These are phyloP conservation scores for Ophiostoma perfectum DNA, from an alignment of 2,329 filamentous ascomycete species.

Conservation along the genomic window DNA sequence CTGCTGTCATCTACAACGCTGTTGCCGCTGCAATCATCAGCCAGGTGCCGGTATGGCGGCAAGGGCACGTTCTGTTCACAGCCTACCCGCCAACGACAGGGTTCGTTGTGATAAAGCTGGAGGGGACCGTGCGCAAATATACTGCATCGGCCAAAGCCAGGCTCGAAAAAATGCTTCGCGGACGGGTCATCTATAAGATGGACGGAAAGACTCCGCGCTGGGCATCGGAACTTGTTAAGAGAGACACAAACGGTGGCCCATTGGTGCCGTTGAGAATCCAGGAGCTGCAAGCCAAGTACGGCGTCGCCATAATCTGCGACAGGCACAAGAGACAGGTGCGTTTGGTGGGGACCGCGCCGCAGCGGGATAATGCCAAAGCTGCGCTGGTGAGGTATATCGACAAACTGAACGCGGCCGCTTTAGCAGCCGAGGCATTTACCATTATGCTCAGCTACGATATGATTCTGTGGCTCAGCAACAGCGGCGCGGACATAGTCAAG, in stretches of 20 bases:
- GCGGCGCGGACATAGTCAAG: too few relatives aligned
- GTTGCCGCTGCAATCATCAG: slow-evolving; percentile 20
- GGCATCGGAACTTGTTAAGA: slow-evolving; percentile 23
- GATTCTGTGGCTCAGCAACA: background rate
- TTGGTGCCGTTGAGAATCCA: slow-evolving; percentile 21
- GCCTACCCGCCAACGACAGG: slow-evolving; percentile 23
- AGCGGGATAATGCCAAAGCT: background rate
- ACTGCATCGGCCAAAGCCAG: slow-evolving; percentile 33
- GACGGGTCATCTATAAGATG: slow-evolving; percentile 26
- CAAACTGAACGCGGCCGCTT: too few relatives aligned
- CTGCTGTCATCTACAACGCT: slow-evolving; percentile 32
- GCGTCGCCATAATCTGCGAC: slow-evolving; percentile 32
- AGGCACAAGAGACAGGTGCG: slow-evolving; percentile 31
- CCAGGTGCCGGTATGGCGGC: background rate
- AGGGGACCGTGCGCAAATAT: slow-evolving; percentile 32
- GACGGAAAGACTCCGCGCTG: background rate
- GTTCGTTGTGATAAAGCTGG: slow-evolving; percentile 36
- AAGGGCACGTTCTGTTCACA: background rate
- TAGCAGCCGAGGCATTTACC: too few relatives aligned
- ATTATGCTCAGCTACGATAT: too few relatives aligned
- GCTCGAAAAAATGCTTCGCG: slow-evolving; percentile 34
- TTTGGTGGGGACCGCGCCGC: slow-evolving; percentile 29
- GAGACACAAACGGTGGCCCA: slow-evolving; percentile 25
- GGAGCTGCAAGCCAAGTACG: slow-evolving; percentile 25
- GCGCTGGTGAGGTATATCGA: slow-evolving; percentile 22